A percentile compares a stretch with the other conserved stretches of the same genome.
phyloP scores from a whole-genome alignment of 2,329 filamentous ascomycete species.

The Diaporthe helianthi region DNA sequence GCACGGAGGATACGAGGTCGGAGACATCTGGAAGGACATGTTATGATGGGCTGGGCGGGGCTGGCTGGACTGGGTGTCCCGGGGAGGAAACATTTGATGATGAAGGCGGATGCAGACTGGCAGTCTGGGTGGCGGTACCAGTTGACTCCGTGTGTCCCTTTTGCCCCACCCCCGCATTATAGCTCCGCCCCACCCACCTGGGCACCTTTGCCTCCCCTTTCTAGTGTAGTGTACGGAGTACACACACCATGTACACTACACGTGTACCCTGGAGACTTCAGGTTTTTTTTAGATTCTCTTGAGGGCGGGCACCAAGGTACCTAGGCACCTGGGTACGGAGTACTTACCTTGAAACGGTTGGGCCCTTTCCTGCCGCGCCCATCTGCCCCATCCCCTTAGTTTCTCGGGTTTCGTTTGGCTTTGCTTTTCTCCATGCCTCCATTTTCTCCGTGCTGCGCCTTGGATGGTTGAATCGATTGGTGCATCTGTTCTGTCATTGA shows the following conservation, averaged over 20 bases:
- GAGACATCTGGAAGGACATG: no score
- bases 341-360: slow-evolving; percentile 6
- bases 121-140: background rate
- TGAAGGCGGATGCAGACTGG: background rate
- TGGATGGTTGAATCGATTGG: background rate
- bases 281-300: background rate
- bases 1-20: no score
- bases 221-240: no score
- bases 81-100: no score
- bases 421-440: background rate
- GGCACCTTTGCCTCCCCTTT: no score
- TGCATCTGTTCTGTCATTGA: background rate
- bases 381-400: background rate
- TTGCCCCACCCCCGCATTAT: slow-evolving; percentile 19
- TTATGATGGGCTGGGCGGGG: no score
- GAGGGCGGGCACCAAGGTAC: slow-evolving; percentile 4
- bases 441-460: background rate
- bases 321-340: no score
- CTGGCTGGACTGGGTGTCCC: background rate
- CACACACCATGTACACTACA: no score
- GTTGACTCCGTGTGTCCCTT: no score
- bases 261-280: no score
- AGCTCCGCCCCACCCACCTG: no score
- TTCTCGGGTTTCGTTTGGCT: slow-evolving; percentile 1
- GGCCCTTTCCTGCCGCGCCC: slow-evolving; percentile 5